A percentile compares a stretch with the other conserved stretches of the same genome.
Conservation (phyloP, 352 stramenopile genomes). For the Globisporangium irregulare region DNA sequence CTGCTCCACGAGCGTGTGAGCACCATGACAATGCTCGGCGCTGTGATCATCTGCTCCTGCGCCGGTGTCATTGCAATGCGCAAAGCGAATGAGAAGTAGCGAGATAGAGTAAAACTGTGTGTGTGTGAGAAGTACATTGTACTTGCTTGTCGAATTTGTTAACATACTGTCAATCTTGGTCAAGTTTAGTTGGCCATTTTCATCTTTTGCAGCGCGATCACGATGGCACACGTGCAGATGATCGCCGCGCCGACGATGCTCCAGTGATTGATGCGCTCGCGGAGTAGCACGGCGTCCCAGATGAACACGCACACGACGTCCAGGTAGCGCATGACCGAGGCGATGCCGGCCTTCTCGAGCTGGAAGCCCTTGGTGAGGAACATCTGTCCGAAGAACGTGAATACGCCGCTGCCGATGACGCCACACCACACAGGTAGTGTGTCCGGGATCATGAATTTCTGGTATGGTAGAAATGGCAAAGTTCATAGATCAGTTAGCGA, state of each 20-base stretch:
- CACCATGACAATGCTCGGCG: slow-evolving; percentile 8
- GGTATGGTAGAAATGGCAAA: not conserved
- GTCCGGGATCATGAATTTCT: slow-evolving; percentile 39
- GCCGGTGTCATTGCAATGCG: not conserved
- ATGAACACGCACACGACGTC: slow-evolving; percentile 84
- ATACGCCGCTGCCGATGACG: slow-evolving; percentile 54
- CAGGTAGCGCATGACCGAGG: slow-evolving; percentile 81
- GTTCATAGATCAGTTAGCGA: not conserved
- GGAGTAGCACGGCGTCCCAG: slow-evolving; percentile 67
- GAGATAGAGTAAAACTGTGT: not conserved
- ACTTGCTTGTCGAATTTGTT: not conserved
- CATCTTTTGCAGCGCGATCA: slow-evolving; percentile 60
- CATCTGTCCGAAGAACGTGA: slow-evolving; percentile 67
- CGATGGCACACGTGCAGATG: slow-evolving; percentile 58
- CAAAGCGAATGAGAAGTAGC: not conserved
- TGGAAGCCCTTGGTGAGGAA: slow-evolving; percentile 25
- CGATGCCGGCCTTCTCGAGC: slow-evolving; percentile 74
- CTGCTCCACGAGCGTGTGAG: slow-evolving; percentile 45
- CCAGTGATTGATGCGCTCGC: slow-evolving; percentile 69
- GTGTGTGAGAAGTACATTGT: not conserved
- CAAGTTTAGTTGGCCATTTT: not conserved
- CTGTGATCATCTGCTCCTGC: slow-evolving; percentile 5
- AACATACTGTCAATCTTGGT: not conserved
- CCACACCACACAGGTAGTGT: slow-evolving; percentile 37
- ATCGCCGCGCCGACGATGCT: slow-evolving; percentile 67